A percentile compares a stretch with the other conserved stretches of the same genome.
phyloP scores from a whole-genome alignment of 208 protist genomes.

The Crithidia fasciculata region DNA sequence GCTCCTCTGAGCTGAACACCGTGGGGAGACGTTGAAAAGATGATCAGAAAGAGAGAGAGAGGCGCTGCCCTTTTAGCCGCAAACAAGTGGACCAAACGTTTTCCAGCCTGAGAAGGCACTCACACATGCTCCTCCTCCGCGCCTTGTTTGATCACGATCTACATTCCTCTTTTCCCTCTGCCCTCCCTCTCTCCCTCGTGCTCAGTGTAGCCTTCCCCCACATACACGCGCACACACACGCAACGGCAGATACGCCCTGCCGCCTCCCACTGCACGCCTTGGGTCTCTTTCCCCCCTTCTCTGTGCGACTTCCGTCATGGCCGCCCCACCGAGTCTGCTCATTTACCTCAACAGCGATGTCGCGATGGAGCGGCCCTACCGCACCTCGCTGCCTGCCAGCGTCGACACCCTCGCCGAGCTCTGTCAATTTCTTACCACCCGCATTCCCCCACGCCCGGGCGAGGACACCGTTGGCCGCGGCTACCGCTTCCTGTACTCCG shows the following conservation, averaged over 20 bases:
- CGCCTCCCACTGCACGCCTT: too few relatives aligned
- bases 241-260: too few relatives aligned
- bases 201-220: too few relatives aligned
- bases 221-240: too few relatives aligned
- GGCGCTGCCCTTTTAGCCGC: too few relatives aligned
- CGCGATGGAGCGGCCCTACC: constrained; percentile 46
- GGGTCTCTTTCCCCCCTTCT: constrained; percentile 4
- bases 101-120: too few relatives aligned
- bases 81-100: too few relatives aligned
- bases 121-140: too few relatives aligned
- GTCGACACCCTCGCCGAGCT: constrained; percentile 76
- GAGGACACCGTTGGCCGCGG: constrained; percentile 36
- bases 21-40: too few relatives aligned
- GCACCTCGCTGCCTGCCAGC: constrained; percentile 35
- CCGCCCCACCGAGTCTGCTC: constrained; percentile 18
- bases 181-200: constrained; percentile 4
- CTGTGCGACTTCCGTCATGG: neutral
- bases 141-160: too few relatives aligned
- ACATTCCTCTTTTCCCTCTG: neutral
- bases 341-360: constrained; percentile 76
- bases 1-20: too few relatives aligned
- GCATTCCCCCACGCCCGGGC: constrained; percentile 39
- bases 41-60: too few relatives aligned
- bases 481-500: constrained; percentile 80
- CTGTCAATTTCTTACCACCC: constrained; percentile 49